phyloP scores from a whole-genome alignment of 352 stramenopile genomes.

The Aphanomyces stellatus region DNA sequence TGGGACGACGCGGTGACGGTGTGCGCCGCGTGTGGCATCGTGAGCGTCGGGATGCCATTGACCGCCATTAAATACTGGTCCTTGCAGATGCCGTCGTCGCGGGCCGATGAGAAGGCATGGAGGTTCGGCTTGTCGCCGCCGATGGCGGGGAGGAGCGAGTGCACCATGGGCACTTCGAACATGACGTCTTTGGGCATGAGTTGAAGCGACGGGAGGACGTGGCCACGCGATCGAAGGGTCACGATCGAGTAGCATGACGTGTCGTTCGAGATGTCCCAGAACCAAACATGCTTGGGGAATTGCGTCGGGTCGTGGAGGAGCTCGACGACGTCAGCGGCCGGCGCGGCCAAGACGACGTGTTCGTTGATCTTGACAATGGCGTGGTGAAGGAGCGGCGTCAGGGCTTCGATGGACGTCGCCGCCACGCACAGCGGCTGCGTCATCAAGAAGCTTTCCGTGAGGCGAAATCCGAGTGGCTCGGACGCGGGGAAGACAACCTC shows the following conservation, averaged over 20 bases:
- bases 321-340: constrained; percentile 26
- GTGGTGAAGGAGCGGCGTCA: background rate
- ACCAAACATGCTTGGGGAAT: constrained; percentile 33
- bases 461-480: constrained; percentile 30
- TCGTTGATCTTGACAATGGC: constrained; percentile 26
- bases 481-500: constrained; percentile 28
- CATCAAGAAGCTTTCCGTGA: constrained; percentile 34
- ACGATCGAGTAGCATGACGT: constrained; percentile 30
- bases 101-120: background rate
- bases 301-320: constrained; percentile 24
- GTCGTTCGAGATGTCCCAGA: constrained; percentile 22
- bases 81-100: constrained; percentile 25
- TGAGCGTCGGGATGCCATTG: constrained; percentile 33
- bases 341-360: constrained; percentile 29
- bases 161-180: constrained; percentile 34
- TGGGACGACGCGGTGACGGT: background rate
- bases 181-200: constrained; percentile 31
- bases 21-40: constrained; percentile 18
- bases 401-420: constrained; percentile 22
- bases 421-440: constrained; percentile 25
- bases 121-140: background rate
- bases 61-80: constrained; percentile 36
- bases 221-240: constrained; percentile 22
- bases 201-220: constrained; percentile 26
- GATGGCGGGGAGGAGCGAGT: constrained; percentile 23